Evolutionary conservation across 2,329 filamentous ascomycete genomes (phyloP), one percentile per base, ranked within the genome.

Genomic region (Diaporthe aspalathi): DNA sequence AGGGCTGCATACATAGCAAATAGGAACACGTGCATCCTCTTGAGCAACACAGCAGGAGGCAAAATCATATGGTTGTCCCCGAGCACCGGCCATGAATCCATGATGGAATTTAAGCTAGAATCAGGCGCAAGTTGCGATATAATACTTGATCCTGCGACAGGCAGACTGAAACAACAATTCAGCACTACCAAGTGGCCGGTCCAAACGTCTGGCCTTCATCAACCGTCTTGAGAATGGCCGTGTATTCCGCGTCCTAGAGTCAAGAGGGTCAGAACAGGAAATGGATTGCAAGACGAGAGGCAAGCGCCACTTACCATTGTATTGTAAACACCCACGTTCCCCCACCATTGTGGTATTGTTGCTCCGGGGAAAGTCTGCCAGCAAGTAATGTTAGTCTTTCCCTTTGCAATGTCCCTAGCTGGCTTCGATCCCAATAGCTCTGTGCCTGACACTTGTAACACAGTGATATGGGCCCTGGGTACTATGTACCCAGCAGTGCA

Each of bases 311-410:
- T 88, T 87, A 78, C 82, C 67, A 78, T 70, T 9, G 81, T 84
- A 73, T 81, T 79, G 69, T 74, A 80, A 9, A 80, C 79, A 72
- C 75, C 81, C 74, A 90, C 90, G 75, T 90, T 91, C 45, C 87
- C 82, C 82, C 81, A 84, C 82, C 82, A 84, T 57, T 81, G 79
- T 24, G 81, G 81, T 14, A 83, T 78, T 9, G 76, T 79, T 16
- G 82, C 81, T 4, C 76, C 75, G 0, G 82, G 81, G 6, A 83
- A 74, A 2, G 78, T 81, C 60, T 63, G 60, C n/a, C 12, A 63
- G n/a, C 60, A 49, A n/a, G 14, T 8, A 12, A 38, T 38, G 5
- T 63, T 49, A 63, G 43, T 35, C n/a, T 24, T 24, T 27, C n/a
- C 16, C 12, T n/a, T 45, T 22, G 6, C 32, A 8, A 24, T 1